Evolutionary conservation across 2,329 filamentous ascomycete genomes (phyloP), one percentile per base, ranked within the genome.

Genomic region (Bipolaris gigantea): DNA sequence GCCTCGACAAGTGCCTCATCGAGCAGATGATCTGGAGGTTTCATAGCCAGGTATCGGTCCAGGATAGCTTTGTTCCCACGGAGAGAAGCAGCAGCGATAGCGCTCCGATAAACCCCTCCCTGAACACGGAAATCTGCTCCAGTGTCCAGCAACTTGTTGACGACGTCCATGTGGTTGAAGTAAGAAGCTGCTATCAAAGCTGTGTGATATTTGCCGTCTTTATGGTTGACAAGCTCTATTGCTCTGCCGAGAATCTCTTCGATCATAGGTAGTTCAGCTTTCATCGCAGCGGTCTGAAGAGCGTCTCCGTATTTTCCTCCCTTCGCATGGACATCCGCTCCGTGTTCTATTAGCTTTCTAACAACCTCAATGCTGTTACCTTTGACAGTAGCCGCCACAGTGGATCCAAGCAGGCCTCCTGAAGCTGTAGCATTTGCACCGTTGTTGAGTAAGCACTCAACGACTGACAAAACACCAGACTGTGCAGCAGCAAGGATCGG

Each of bases 151-250:
- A 68, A 50, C 32, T 50, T 62, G 4, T 43, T 19, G 6, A 67
- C 59, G 4, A 66, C 44, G 1, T 66, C 61, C 10, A 53, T 21
- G 1, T 57, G 55, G 45, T 60, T 58, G 11, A 57, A 62, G 41
- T 63, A 64, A 2, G 59, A 53, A 6, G 70, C 67, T 34, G 61
- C 62, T 18, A 67, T 61, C 3, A 71, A 42, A 36, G 63, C 63
- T 3, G 61, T 64, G 13, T 57, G 49, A 32, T 67, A 67, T 33
- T 64, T 64, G 4, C 59, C 57, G 5, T 39, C 58, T 16, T 42
- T 42, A 19, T 55, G 53, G 23, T 63, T 62, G n/a, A 65, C 54
- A 2, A 60, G 47, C 33, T 65, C 56, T 15, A 61, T 54, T 1
- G 54, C 61, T 1, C 54, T 48, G 7, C 48, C 40, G 5, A 67